Percentiles rank a stretch among this genome's conserved stretches.
These are phyloP conservation scores for Vigna mungo DNA, from an alignment of 306 rosid species.

Conservation along the genomic window DNA sequence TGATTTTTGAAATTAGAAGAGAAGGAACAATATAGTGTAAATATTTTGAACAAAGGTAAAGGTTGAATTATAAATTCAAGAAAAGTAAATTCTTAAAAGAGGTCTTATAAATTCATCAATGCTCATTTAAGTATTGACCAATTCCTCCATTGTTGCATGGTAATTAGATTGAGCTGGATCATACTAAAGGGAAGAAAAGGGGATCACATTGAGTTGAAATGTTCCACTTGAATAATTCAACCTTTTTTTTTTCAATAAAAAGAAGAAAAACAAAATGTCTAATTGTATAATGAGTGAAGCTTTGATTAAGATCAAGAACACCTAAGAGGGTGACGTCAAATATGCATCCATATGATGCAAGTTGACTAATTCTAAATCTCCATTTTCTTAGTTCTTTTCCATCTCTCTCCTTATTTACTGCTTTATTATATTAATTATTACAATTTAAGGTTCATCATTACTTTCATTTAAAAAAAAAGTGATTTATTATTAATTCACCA, in stretches of 20 bases:
- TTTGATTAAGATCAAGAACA: neutral
- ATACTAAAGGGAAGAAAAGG: neutral
- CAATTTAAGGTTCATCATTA: too few relatives aligned
- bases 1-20: too few relatives aligned
- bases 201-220: neutral
- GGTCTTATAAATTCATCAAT: neutral
- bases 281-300: neutral
- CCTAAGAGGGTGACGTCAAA: too few relatives aligned
- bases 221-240: slow-evolving; percentile 15
- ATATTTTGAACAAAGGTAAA: too few relatives aligned
- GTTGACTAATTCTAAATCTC: slow-evolving; percentile 13
- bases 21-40: too few relatives aligned
- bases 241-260: neutral
- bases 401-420: neutral
- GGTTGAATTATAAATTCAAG: too few relatives aligned
- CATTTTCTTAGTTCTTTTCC: neutral
- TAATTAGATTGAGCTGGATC: too few relatives aligned
- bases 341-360: too few relatives aligned
- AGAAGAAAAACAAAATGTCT: neutral
- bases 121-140: neutral
- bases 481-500: too few relatives aligned
- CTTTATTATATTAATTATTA: too few relatives aligned
- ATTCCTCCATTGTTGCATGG: neutral
- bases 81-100: too few relatives aligned
- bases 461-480: too few relatives aligned